Evolutionary conservation across 805 yeast species (phyloP).

Genomic region (Starmerella stellata): DNA sequence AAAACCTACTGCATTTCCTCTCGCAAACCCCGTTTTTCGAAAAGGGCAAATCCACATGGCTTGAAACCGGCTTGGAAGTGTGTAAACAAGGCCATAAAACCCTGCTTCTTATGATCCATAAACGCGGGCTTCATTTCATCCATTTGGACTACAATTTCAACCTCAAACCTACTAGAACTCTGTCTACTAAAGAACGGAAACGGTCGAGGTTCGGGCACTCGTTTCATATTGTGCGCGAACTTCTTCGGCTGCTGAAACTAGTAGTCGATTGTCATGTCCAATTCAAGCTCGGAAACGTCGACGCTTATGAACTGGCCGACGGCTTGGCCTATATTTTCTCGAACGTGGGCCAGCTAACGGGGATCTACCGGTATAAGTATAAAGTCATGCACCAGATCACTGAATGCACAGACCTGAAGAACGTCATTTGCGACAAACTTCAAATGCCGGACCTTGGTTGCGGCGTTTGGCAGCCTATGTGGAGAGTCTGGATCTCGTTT

Average conservation of each 20-base stretch:
- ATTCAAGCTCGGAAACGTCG: constrained; percentile 72
- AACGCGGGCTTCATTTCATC: constrained; percentile 75
- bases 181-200: constrained; percentile 91
- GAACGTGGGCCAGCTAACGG: constrained; percentile 90
- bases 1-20: constrained; percentile 44
- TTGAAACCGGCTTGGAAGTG: constrained; percentile 90
- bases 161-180: constrained; percentile 84
- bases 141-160: constrained; percentile 93
- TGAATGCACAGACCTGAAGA: constrained; percentile 88
- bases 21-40: constrained; percentile 75
- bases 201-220: constrained; percentile 92
- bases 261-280: constrained; percentile 90
- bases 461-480: constrained; percentile 98
- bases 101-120: constrained; percentile 75
- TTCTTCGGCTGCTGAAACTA: constrained; percentile 63
- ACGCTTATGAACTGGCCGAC: constrained; percentile 87
- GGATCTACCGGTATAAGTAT: constrained; percentile 90
- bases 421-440: constrained; percentile 70
- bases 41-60: constrained; percentile 89
- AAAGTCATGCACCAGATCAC: constrained; percentile 96
- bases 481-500: constrained; percentile 92
- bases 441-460: constrained; percentile 66
- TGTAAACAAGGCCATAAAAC: constrained; percentile 87
- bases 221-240: constrained; percentile 82
- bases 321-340: constrained; percentile 78